Base-by-base conservation (phyloP, 345 rosid genomes). In the Linum usitatissimum region DNA sequence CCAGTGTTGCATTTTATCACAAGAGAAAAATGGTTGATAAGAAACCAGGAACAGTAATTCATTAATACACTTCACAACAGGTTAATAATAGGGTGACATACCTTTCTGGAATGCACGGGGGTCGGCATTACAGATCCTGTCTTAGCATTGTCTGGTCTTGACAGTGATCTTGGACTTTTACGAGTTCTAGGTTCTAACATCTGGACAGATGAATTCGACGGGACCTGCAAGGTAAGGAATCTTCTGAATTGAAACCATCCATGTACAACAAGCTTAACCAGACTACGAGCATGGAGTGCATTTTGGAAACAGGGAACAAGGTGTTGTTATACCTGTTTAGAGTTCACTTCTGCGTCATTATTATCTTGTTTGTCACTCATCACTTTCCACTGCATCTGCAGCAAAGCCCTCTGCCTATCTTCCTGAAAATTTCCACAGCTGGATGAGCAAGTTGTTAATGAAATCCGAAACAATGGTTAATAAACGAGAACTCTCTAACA, bases 341-440 rank as follows among this genome's bases (percentile, higher is more conserved):
- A 85, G 78, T 71, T 79, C 63, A 83, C 88, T 83, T 85, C 93
- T 62, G 80, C 92, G 57, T 90, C 92, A 57, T 90, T 95, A 67
- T 82, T 95, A 57, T 81, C 82, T 49, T 82, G 84, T 69, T 86
- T 84, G 74, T 87, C 84, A 66, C 93, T 48, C 95, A 90, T 87
- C 65, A 90, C 95, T 75, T 74, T 85, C 97, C 93, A 87, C 79
- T 90, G 97, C 77, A 90, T 21, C 73, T 90, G 95, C 79, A 90
- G 75, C 70, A 90, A 71, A 63, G 95, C 86, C 70, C 84, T 82
- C 77, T 90, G 97, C 81, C 83, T 81, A 30, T 85, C 93, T 76
- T 87, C 95, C 97, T 87, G 81, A 53, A 65, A 64, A 9, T 42
- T 69, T 45, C 63, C 57, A 54, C 3, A 67, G 63, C 56, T 17